Evolutionary conservation across 768 basidiomycete genomes (phyloP).

Genomic region (Lepiota subincarnata): DNA sequence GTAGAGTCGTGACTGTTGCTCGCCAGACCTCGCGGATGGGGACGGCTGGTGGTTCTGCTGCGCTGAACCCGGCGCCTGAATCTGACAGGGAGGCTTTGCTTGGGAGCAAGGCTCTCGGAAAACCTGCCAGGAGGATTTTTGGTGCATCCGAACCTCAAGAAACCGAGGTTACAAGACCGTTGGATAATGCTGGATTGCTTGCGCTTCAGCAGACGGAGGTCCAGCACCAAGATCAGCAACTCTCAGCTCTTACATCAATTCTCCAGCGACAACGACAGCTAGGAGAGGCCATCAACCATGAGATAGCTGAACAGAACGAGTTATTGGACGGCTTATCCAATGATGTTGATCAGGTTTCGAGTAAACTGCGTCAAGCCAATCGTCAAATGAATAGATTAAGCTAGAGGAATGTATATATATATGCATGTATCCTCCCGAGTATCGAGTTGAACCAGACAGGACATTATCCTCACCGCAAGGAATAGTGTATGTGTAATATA

Average conservation of each 20-base stretch:
- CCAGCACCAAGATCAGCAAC: slow-evolving; percentile 77
- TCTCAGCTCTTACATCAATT: slow-evolving; percentile 77
- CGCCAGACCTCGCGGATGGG: slow-evolving; percentile 39
- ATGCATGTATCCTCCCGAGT: slow-evolving; percentile 9
- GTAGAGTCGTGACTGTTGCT: slow-evolving; percentile 78
- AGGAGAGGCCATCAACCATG: slow-evolving; percentile 79
- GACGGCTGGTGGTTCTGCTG: slow-evolving; percentile 18
- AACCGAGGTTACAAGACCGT: slow-evolving; percentile 79
- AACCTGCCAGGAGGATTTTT: slow-evolving; percentile 72
- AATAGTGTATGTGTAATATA: slow-evolving; percentile 17
- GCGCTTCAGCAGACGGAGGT: slow-evolving; percentile 79
- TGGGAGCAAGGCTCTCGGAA: slow-evolving; percentile 33
- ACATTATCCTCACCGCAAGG: slow-evolving; percentile 7
- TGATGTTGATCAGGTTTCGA: slow-evolving; percentile 74
- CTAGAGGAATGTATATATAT: slow-evolving; percentile 23
- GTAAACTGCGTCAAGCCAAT: slow-evolving; percentile 76
- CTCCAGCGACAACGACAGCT: slow-evolving; percentile 82
- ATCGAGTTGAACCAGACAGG: background rate
- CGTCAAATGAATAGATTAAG: slow-evolving; percentile 79
- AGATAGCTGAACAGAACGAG: slow-evolving; percentile 82
- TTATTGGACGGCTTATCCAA: slow-evolving; percentile 74
- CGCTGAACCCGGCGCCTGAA: slow-evolving; percentile 42
- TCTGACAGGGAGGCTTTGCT: slow-evolving; percentile 66
- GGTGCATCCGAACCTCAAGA: slow-evolving; percentile 63
- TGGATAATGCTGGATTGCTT: slow-evolving; percentile 80